Evolutionary conservation across 352 stramenopile species (phyloP).

Genomic region (Phytophthora crassamura): DNA sequence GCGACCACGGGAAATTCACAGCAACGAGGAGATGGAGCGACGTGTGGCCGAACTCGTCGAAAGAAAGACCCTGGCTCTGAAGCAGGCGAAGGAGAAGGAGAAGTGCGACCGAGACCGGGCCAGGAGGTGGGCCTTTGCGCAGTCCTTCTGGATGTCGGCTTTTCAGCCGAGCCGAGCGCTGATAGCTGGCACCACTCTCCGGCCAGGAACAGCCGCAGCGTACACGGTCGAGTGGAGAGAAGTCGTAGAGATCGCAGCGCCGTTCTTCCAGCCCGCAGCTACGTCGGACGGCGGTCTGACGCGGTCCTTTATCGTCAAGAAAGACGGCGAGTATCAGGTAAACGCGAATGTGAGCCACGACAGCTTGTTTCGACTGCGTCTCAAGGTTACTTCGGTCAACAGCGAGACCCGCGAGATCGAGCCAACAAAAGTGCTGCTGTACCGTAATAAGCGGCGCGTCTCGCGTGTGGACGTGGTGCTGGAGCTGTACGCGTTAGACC

Average conservation of each 20-base stretch:
- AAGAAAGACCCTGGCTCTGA: conserved; percentile 4
- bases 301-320: conserved; percentile 24
- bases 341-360: conserved; percentile 52
- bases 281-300: conserved; percentile 11
- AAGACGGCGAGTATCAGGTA: conserved; percentile 51
- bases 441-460: conserved; percentile 50
- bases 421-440: conserved; percentile 44
- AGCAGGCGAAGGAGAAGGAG: conserved; percentile 11
- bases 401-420: conserved; percentile 11
- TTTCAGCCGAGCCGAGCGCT: conserved; percentile 28
- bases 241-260: conserved; percentile 31
- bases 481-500: conserved; percentile 36
- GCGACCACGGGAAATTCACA: conserved; percentile 3
- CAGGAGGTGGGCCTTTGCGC: conserved; percentile 29
- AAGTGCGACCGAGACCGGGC: conserved; percentile 23
- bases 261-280: conserved; percentile 24
- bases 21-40: conserved; percentile 15
- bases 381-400: conserved; percentile 21
- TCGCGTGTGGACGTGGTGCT: conserved; percentile 45
- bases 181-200: conserved; percentile 17
- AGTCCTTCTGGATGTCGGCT: conserved; percentile 36
- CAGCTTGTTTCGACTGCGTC: conserved; percentile 28
- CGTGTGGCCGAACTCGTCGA: conserved; percentile 21
- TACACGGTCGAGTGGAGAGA: conserved; percentile 36
- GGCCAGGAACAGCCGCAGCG: conserved; percentile 14